Conservation (phyloP, 352 stramenopile genomes). For the Phytophthora pseudosyringae region DNA sequence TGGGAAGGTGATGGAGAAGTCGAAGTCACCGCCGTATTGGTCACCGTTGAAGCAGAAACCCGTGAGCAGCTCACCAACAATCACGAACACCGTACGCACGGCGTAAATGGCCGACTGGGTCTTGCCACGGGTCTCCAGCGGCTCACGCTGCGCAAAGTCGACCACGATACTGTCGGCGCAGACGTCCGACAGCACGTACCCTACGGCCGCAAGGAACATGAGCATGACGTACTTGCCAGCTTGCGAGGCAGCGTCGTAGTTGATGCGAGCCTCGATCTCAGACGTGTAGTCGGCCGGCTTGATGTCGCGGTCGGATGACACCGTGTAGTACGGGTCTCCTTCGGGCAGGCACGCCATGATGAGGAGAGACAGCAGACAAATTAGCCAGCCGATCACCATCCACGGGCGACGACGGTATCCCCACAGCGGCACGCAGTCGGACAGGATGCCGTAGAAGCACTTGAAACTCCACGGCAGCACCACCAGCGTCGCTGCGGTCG, state of each 20-base stretch:
- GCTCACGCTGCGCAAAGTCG: conserved; percentile 49
- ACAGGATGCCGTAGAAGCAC: conserved; percentile 41
- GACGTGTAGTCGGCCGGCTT: conserved; percentile 33
- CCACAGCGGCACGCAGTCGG: conserved; percentile 72
- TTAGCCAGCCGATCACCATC: conserved; percentile 49
- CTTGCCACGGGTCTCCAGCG: conserved; percentile 39
- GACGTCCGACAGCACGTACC: conserved; percentile 36
- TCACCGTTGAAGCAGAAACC: conserved; percentile 41
- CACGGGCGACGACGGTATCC: conserved; percentile 34
- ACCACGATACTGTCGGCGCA: conserved; percentile 42
- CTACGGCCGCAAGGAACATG: conserved; percentile 35
- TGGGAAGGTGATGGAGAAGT: conserved; percentile 38
- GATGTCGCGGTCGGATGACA: conserved; percentile 21
- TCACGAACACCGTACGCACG: conserved; percentile 28
- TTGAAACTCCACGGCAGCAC: conserved; percentile 78
- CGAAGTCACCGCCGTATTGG: conserved; percentile 32
- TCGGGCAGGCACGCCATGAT: conserved; percentile 33
- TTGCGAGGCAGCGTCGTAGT: conserved; percentile 20
- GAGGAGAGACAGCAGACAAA: conserved; percentile 41
- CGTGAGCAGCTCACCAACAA: conserved; percentile 30
- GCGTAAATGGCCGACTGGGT: conserved; percentile 35
- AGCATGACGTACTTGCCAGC: conserved; percentile 36
- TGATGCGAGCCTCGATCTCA: conserved; percentile 22
- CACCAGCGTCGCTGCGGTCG: conserved; percentile 40
- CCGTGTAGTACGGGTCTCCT: conserved; percentile 39